phyloP scores from a whole-genome alignment of 176 grass and related monocot species.

The Cenchrus purpureus region DNA sequence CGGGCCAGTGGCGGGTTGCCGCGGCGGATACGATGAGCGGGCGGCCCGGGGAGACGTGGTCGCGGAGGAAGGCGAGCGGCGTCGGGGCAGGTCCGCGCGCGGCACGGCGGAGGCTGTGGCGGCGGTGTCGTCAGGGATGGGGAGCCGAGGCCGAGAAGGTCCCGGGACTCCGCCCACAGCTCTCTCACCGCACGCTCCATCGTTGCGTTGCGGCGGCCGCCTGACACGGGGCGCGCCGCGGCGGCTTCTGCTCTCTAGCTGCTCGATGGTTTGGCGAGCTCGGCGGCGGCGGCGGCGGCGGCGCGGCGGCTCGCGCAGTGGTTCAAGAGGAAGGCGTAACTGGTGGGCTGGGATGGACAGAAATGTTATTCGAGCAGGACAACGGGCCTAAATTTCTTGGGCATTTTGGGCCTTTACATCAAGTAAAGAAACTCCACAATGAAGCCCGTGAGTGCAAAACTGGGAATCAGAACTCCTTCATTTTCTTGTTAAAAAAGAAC shows the following conservation, averaged over 20 bases:
- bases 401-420: neutral
- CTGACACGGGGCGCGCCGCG: neutral
- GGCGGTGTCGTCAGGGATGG: neutral
- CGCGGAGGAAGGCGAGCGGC: conserved; percentile 74
- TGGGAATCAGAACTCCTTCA: neutral
- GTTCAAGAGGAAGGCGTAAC: neutral
- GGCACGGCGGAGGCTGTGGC: conserved; percentile 32
- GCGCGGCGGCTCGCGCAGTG: neutral
- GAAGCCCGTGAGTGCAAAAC: neutral
- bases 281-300: conserved; percentile 35
- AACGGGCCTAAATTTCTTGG: neutral
- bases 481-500: neutral
- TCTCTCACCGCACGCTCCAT: conserved; percentile 64
- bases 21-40: conserved; percentile 76
- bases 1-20: conserved; percentile 80
- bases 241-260: neutral
- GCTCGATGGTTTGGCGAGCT: conserved; percentile 26
- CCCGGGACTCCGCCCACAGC: conserved; percentile 85
- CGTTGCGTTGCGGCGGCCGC: neutral
- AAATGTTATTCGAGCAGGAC: neutral
- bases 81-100: conserved; percentile 61
- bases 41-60: conserved; percentile 73
- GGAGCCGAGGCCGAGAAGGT: conserved; percentile 59
- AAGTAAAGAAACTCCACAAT: neutral
- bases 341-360: neutral